Evolutionary conservation across 352 stramenopile genomes (phyloP).

Genomic region (Phytophthora sp.): DNA sequence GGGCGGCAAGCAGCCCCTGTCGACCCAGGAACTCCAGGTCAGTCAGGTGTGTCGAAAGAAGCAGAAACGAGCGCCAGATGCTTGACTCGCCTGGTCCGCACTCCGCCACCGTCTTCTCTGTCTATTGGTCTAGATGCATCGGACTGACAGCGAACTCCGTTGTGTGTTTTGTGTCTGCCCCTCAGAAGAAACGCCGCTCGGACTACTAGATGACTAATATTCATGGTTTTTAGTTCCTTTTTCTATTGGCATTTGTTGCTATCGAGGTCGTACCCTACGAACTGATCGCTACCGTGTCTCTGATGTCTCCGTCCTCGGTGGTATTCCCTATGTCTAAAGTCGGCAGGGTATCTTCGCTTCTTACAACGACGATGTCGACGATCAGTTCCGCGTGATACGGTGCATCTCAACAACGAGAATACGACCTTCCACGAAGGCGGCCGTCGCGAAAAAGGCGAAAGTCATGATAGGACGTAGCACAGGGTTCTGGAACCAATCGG

Average conservation of each 20-base stretch:
- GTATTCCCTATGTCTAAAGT: too few relatives aligned
- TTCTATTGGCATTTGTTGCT: constrained; percentile 35
- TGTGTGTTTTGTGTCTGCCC: constrained; percentile 20
- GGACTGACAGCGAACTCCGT: constrained; percentile 19
- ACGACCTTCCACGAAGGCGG: constrained; percentile 53
- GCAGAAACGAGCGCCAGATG: constrained; percentile 14
- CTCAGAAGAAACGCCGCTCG: constrained; percentile 66
- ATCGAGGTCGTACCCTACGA: constrained; percentile 18
- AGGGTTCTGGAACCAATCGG: constrained; percentile 77
- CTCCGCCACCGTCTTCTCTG: neutral
- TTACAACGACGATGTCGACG: constrained; percentile 4
- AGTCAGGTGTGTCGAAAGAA: constrained; percentile 67
- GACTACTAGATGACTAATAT: constrained; percentile 49
- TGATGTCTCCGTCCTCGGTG: too few relatives aligned
- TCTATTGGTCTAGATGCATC: neutral
- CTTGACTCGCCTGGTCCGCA: neutral
- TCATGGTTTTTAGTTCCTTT: constrained; percentile 24
- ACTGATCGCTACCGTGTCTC: constrained; percentile 19
- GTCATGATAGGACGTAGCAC: constrained; percentile 76
- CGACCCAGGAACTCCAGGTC: constrained; percentile 62
- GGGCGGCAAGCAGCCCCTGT: constrained; percentile 54
- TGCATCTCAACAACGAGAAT: constrained; percentile 67
- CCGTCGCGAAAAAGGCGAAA: constrained; percentile 49
- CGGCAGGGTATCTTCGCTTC: constrained; percentile 17
- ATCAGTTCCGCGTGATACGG: constrained; percentile 54